Evolutionary conservation across 208 protist species (phyloP), one percentile per base, ranked within the genome.

Genomic region (Sergeia podlipaevii): DNA sequence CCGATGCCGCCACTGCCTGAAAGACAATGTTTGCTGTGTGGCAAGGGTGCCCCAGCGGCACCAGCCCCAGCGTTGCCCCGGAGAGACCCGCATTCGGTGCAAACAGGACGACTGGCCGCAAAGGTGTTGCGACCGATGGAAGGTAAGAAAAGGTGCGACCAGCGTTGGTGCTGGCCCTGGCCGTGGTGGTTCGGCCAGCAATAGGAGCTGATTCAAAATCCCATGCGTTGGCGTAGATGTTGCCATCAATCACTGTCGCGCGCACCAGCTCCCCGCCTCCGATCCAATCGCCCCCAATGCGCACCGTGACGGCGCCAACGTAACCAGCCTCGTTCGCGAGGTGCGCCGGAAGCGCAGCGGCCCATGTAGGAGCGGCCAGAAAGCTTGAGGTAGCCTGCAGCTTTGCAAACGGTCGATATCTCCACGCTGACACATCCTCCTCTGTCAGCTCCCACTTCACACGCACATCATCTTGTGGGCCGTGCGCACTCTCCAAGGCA

Each of bases 51-150:
- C 76, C 63, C 70, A 67, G 77, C 32, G 72, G 58, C 10, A 70
- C 68, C 28, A 89, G 53, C 2, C 70, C 76, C 36, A 89, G 45
- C 4, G 75, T 48, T 2, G 69, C 60, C 26, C 77, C 77, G 24
- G 69, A 55, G 3, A 80, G 34, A 8, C 62, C 50, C n/a, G 32
- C 56, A 8, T 34, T 26, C 13, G 61, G 29, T 28, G 29, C 46
- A 20, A 89, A 51, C 6, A 45, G 47, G 11, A 82, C 37, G 21
- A 80, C 43, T 17, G 77, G 60, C 36, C 72, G 57, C 38, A 45
- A 72, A 21, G 45, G 48, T n/a, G 74, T 71, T 29, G 61, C 67
- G 20, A 85, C 70, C 18, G 66, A 74, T n/a, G n/a, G n/a, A n/a
- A n/a, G n/a, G n/a, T n/a, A n/a, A n/a, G n/a, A n/a, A n/a, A n/a